Percentiles rank a stretch among this genome's conserved stretches.
phyloP scores from a whole-genome alignment of 2,329 filamentous ascomycete genomes.

The Neofusicoccum laricinum region DNA sequence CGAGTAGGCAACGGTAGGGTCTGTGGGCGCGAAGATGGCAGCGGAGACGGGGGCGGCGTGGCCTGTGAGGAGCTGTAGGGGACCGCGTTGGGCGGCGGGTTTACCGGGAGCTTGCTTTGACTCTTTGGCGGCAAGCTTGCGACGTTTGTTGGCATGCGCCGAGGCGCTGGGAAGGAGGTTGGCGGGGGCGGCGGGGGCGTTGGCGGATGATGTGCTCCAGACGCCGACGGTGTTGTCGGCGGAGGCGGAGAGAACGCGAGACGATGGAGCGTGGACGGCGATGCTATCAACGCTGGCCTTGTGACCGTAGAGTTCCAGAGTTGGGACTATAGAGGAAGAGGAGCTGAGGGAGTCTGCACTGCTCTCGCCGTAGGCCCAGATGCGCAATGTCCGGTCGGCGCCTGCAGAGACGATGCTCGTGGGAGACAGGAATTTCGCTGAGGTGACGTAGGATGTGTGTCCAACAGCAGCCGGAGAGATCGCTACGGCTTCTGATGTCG shows the following conservation, averaged over 20 bases:
- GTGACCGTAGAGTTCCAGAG: conserved; percentile 82
- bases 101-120: conserved; percentile 58
- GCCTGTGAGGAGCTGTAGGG: conserved; percentile 68
- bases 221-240: conserved; percentile 81
- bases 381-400: conserved; percentile 77
- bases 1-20: conserved; percentile 87
- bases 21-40: conserved; percentile 78
- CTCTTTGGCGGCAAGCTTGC: conserved; percentile 59
- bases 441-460: conserved; percentile 61
- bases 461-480: conserved; percentile 67
- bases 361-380: conserved; percentile 84
- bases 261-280: conserved; percentile 69
- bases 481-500: conserved; percentile 70
- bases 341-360: conserved; percentile 23
- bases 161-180: conserved; percentile 66
- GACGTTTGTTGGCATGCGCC: conserved; percentile 66
- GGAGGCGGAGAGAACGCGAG: conserved; percentile 80
- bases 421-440: conserved; percentile 76
- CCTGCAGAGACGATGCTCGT: conserved; percentile 78
- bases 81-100: conserved; percentile 69
- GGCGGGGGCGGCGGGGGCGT: conserved; percentile 70
- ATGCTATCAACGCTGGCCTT: conserved; percentile 70
- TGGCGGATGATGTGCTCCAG: conserved; percentile 78
- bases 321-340: conserved; percentile 59
- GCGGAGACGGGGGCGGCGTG: conserved; percentile 75